phyloP scores from a whole-genome alignment of 2,329 filamentous ascomycete genomes.

The Phoma sp. region DNA sequence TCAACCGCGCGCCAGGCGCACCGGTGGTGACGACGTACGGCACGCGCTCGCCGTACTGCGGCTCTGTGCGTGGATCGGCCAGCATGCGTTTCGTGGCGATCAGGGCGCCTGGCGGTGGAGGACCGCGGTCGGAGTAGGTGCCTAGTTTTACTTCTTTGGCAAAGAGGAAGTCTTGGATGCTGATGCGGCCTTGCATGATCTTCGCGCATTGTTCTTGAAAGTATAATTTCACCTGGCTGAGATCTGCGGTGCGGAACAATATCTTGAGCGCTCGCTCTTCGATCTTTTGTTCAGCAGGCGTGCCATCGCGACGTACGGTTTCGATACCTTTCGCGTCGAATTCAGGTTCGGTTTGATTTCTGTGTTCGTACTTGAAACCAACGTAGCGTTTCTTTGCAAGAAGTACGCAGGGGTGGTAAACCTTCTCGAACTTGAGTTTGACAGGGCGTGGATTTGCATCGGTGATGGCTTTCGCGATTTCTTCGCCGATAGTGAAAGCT shows the following conservation, averaged over 20 bases:
- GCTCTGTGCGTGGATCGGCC: conserved; percentile 83
- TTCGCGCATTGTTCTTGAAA: conserved; percentile 91
- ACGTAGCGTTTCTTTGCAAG: conserved; percentile 98
- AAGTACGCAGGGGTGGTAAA: conserved; percentile 93
- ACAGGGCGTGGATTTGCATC: conserved; percentile 88
- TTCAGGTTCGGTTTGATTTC: conserved; percentile 77
- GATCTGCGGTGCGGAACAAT: conserved; percentile 87
- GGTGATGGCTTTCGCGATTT: conserved; percentile 88
- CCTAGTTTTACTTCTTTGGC: conserved; percentile 90
- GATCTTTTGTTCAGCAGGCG: conserved; percentile 94
- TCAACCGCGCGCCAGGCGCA: conserved; percentile 81
- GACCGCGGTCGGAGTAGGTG: conserved; percentile 82
- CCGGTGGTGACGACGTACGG: conserved; percentile 94
- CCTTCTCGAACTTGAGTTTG: conserved; percentile 98
- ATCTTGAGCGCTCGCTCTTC: conserved; percentile 90
- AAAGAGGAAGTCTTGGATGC: conserved; percentile 95
- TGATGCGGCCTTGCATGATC: conserved; percentile 88
- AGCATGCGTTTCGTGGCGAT: conserved; percentile 89
- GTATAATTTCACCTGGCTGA: conserved; percentile 87
- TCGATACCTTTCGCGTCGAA: conserved; percentile 99
- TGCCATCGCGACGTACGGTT: conserved; percentile 93
- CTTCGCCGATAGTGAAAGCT: conserved; percentile 90
- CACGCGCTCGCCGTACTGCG: conserved; percentile 93
- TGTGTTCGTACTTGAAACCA: conserved; percentile 92
- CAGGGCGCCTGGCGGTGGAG: conserved; percentile 83